Base-by-base conservation (phyloP, 495 filamentous ascomycete species). In the Cenococcum geophilum region DNA sequence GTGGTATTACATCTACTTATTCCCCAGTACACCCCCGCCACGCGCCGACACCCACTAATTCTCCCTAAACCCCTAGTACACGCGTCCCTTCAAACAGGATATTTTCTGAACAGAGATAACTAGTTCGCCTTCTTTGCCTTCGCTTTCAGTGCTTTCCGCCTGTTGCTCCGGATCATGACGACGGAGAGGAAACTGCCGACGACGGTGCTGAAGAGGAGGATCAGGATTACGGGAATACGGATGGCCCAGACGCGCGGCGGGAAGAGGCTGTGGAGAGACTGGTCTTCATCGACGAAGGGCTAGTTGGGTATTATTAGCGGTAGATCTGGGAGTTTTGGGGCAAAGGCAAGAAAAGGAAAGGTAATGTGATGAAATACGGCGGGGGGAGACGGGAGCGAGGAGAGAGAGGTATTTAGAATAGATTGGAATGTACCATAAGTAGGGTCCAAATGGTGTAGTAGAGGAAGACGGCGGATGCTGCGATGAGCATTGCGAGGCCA, bases 371-470 rank as follows among this genome's bases (percentile, higher is more conserved):
- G 18, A 18, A 18, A 4, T 52, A 14, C 21, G 27, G 53, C 14
- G 18, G 22, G 10, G 16, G 16, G 58, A 8, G 61, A 58, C 53
- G 4, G 40, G 11, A 45, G 11, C 18, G 11, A 18, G 40, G 40
- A 4, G 11, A 54, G 56, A 58, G 55, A 43, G 23, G 35, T 40
- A 35, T 25, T 54, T 25, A 16, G 35, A 2, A 34, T 22, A 27
- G 35, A 18, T 42, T 37, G 36, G 34, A 12, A 43, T 70, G 61
- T 82, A 96, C 93, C 89, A 99, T 97, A 57, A 97, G 81, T 58
- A 99, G 78, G 4, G 93, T 97, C 93, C 93, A 99, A 69, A 95
- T 83, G 18, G 91, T 95, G 77, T 99, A 99, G 82, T 99, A 99
- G 63, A 95, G 84, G 76, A 99, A 99, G 77, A 99, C 90, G 74